Evolutionary conservation across 129 eudicot genomes (phyloP).

Genomic region (Tanacetum coccineum): DNA sequence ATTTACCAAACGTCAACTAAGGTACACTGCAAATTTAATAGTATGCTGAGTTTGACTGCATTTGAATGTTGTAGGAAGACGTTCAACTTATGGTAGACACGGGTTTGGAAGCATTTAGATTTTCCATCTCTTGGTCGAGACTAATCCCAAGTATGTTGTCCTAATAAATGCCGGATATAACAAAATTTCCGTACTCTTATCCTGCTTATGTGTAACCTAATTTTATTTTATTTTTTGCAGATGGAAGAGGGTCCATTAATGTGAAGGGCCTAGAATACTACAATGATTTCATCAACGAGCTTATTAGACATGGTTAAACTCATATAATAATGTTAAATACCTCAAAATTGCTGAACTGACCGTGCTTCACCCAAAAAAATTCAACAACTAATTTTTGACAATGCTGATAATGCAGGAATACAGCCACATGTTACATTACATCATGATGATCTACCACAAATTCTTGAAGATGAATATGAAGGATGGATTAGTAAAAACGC

Average conservation of each 20-base stretch:
- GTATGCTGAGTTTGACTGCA: constrained; percentile 4
- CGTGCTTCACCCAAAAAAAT: constrained; percentile 1
- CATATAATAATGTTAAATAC: no score
- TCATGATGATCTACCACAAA: constrained; percentile 53
- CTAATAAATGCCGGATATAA: not conserved
- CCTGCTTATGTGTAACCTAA: constrained; percentile 9
- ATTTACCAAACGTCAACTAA: no score
- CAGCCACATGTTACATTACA: constrained; percentile 47
- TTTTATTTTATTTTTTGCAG: constrained; percentile 40
- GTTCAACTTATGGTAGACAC: constrained; percentile 59
- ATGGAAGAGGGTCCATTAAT: constrained; percentile 71
- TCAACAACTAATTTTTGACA: not conserved
- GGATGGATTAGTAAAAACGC: constrained; percentile 63
- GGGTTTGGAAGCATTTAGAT: constrained; percentile 66
- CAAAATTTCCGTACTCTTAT: not conserved
- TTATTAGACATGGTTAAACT: constrained; percentile 54
- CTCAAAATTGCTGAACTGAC: no score
- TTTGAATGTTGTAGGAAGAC: constrained; percentile 50
- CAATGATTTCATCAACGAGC: constrained; percentile 64
- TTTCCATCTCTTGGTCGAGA: constrained; percentile 88
- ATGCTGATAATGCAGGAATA: constrained; percentile 47
- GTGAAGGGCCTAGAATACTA: constrained; percentile 58
- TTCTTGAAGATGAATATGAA: constrained; percentile 79
- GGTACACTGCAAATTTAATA: not conserved
- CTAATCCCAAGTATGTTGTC: constrained; percentile 65